Base-by-base conservation (phyloP, 805 yeast species). In the Kazachstania bromeliacearum region DNA sequence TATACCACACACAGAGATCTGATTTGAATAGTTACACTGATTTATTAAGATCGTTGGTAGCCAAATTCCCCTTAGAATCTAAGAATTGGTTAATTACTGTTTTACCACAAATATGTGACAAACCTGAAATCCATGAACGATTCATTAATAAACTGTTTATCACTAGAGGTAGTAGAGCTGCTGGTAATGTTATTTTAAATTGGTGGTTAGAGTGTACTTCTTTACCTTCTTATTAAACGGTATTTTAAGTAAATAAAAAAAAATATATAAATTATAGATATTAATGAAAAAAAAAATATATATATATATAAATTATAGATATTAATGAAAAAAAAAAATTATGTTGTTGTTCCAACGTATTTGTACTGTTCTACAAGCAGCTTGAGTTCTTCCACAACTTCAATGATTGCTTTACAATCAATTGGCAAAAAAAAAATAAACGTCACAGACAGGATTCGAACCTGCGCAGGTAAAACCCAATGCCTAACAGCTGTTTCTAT, bases 391-490 rank as follows among this genome's bases (percentile, higher is more conserved):
- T n/a, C n/a, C n/a, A n/a, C n/a, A n/a, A n/a, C n/a, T n/a, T n/a
- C n/a, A n/a, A n/a, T n/a, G n/a, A n/a, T n/a, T n/a, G n/a, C n/a
- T n/a, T n/a, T n/a, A n/a, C n/a, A n/a, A n/a, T n/a, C n/a, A n/a
- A n/a, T n/a, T n/a, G n/a, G n/a, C n/a, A n/a, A n/a, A n/a, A 71
- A 73, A 73, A 67, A 73, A 66, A 66, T 61, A 57, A n/a, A 49
- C 95, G 95, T 82, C 83, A 85, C 94, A 81, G 94, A 84, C 95
- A 85, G 94, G 95, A 85, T 85, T 85, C 95, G 95, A 85, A 85
- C 95, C 94, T 85, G 94, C 94, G 95, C 78, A 75, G 80, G 85
- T 77, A 79, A 69, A 79, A 75, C 85, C 80, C 84, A 79, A 77
- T 75, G 83, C 85, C 85, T 78, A 65, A 62, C 71, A 68, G 68